phyloP scores from a whole-genome alignment of 2,329 filamentous ascomycete species.

The Lachnellula subtilissima region DNA sequence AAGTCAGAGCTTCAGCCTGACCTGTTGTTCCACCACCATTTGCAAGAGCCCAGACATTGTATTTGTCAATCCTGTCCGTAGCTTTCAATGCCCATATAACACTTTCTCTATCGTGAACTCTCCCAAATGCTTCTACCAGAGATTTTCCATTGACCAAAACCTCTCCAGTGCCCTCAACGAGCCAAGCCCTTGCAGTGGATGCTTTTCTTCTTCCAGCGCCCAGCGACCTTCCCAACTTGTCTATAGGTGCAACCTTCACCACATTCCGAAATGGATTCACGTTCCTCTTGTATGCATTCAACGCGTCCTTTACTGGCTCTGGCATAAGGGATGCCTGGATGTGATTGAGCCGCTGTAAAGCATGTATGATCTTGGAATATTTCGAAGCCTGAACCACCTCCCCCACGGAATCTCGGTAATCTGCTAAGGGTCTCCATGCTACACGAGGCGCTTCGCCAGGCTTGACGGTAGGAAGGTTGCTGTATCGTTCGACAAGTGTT shows the following conservation, averaged over 20 bases:
- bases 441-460: conserved; percentile 64
- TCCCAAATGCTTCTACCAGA: conserved; percentile 75
- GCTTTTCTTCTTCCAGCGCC: conserved; percentile 85
- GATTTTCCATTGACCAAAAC: conserved; percentile 84
- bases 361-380: conserved; percentile 69
- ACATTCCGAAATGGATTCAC: conserved; percentile 66
- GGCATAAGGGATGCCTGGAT: conserved; percentile 79
- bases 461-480: conserved; percentile 64
- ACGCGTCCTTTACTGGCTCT: conserved; percentile 56
- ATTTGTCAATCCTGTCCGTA: conserved; percentile 84
- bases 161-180: conserved; percentile 91
- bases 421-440: conserved; percentile 73
- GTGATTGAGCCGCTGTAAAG: conserved; percentile 75
- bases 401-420: conserved; percentile 67
- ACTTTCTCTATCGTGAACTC: conserved; percentile 90
- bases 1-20: conserved; percentile 88
- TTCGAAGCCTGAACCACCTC: conserved; percentile 72
- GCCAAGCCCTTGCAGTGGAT: conserved; percentile 75
- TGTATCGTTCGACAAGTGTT: conserved; percentile 65
- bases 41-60: conserved; percentile 88
- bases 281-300: conserved; percentile 68
- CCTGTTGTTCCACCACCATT: conserved; percentile 87
- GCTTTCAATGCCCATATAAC: conserved; percentile 85
- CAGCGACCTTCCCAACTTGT: conserved; percentile 71
- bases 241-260: conserved; percentile 60